A percentile compares a stretch with the other conserved stretches of the same genome.
These are phyloP conservation scores for Trametes meyenii DNA, from an alignment of 768 basidiomycete genomes.

Conservation along the genomic window DNA sequence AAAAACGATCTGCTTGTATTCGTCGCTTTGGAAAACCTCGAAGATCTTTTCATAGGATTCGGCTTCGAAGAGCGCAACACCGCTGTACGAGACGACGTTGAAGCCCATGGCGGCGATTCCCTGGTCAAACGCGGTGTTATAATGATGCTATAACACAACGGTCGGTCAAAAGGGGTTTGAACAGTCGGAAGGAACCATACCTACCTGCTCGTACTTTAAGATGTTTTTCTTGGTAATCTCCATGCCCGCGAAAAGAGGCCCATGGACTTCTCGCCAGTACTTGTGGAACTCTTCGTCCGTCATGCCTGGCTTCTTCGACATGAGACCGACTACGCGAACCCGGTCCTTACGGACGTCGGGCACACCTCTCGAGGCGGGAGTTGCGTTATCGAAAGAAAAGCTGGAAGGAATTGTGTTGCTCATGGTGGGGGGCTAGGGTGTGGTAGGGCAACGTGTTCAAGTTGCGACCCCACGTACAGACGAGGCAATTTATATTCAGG, in stretches of 20 bases:
- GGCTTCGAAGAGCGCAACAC: constrained; percentile 37
- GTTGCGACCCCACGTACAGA: no score
- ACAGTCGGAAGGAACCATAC: background rate
- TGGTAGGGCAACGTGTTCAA: background rate
- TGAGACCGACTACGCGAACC: constrained; percentile 4
- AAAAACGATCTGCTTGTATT: constrained; percentile 21
- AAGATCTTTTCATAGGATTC: constrained; percentile 38
- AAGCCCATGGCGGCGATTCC: constrained; percentile 25
- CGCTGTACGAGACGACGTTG: constrained; percentile 31
- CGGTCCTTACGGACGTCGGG: constrained; percentile 8
- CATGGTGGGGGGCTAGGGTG: background rate
- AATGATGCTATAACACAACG: constrained; percentile 10
- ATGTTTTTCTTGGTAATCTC: constrained; percentile 19
- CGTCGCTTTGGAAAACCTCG: constrained; percentile 30
- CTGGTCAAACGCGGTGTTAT: constrained; percentile 14
- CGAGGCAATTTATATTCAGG: no score
- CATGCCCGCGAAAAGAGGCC: constrained; percentile 13
- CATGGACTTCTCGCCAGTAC: constrained; percentile 15
- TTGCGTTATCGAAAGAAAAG: background rate
- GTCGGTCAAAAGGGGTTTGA: background rate
- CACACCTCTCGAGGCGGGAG: background rate
- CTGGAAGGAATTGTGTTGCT: background rate
- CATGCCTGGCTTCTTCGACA: constrained; percentile 13
- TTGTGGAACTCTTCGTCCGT: constrained; percentile 14
- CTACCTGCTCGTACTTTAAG: constrained; percentile 16